A percentile compares a stretch with the other conserved stretches of the same genome.
Evolutionary conservation across 2,329 filamentous ascomycete species (phyloP).

Genomic region (Leptodontidium sp.): DNA sequence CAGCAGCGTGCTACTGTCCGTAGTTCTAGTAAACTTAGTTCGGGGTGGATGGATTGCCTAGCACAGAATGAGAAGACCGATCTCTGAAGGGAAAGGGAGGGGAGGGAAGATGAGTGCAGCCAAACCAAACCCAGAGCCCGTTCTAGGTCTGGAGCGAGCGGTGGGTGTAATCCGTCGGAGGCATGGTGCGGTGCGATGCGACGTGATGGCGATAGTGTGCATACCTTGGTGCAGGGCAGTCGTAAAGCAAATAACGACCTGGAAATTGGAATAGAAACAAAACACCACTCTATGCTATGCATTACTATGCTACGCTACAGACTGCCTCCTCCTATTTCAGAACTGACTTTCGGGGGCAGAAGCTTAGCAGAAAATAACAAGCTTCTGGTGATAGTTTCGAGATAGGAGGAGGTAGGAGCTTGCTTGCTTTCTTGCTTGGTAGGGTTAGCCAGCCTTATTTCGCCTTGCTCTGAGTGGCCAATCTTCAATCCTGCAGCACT

Average conservation of each 20-base stretch:
- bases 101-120: background rate
- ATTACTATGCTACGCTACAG: too few species aligned
- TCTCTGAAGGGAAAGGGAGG: too few species aligned
- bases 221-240: background rate
- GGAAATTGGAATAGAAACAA: background rate
- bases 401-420: background rate
- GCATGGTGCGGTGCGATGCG: background rate
- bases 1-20: background rate
- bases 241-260: background rate
- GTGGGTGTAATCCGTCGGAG: slow-evolving; percentile 14
- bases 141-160: slow-evolving; percentile 13
- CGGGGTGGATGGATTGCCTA: background rate
- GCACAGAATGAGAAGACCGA: too few species aligned
- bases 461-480: background rate
- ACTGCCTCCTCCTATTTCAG: background rate
- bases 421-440: background rate
- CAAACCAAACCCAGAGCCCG: background rate
- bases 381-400: slow-evolving; percentile 12
- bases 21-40: background rate
- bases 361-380: slow-evolving; percentile 23
- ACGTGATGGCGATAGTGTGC: background rate
- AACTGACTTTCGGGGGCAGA: slow-evolving; percentile 20
- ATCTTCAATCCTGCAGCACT: background rate
- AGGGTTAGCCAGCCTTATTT: background rate
- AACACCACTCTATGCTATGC: background rate